A percentile compares a stretch with the other conserved stretches of the same genome.
These are phyloP conservation scores for Phytopythium boreale DNA, from an alignment of 352 stramenopile species.

Conservation along the genomic window DNA sequence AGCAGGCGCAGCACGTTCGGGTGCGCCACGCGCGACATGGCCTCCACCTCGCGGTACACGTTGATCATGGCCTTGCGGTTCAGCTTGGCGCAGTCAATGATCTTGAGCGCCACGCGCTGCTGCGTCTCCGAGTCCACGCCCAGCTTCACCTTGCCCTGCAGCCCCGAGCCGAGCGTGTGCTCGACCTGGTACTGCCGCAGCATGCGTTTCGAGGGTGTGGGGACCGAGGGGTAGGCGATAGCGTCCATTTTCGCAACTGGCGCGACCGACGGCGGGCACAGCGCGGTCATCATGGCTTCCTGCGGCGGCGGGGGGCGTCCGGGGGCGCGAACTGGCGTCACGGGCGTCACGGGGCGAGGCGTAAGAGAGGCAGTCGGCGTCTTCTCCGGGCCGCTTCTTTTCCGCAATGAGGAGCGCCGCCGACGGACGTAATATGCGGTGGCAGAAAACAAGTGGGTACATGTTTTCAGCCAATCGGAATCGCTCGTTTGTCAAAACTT, in stretches of 20 bases:
- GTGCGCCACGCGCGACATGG: constrained; percentile 86
- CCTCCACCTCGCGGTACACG: constrained; percentile 87
- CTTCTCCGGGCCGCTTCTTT: constrained; percentile 1
- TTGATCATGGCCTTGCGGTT: constrained; percentile 83
- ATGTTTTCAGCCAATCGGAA: constrained; percentile 1
- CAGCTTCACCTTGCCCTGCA: constrained; percentile 89
- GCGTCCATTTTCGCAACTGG: constrained; percentile 30
- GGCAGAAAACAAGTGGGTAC: constrained; percentile 6
- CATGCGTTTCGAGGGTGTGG: constrained; percentile 33
- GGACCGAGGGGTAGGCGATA: constrained; percentile 12
- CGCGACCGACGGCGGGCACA: constrained; percentile 21
- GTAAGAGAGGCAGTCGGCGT: neutral
- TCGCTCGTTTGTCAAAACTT: neutral
- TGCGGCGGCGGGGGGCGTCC: neutral
- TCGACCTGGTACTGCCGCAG: constrained; percentile 74
- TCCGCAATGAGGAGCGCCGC: neutral
- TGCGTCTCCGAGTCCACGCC: constrained; percentile 74
- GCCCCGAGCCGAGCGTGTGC: constrained; percentile 75
- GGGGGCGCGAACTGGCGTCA: neutral
- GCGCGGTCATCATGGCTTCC: constrained; percentile 23
- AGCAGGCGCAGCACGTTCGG: constrained; percentile 80
- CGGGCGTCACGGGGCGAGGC: neutral
- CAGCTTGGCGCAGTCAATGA: constrained; percentile 83
- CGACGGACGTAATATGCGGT: neutral
- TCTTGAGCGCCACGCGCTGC: constrained; percentile 88